Evolutionary conservation across 2,329 filamentous ascomycete species (phyloP), one percentile per base, ranked within the genome.

Genomic region (Colletotrichum sidae): DNA sequence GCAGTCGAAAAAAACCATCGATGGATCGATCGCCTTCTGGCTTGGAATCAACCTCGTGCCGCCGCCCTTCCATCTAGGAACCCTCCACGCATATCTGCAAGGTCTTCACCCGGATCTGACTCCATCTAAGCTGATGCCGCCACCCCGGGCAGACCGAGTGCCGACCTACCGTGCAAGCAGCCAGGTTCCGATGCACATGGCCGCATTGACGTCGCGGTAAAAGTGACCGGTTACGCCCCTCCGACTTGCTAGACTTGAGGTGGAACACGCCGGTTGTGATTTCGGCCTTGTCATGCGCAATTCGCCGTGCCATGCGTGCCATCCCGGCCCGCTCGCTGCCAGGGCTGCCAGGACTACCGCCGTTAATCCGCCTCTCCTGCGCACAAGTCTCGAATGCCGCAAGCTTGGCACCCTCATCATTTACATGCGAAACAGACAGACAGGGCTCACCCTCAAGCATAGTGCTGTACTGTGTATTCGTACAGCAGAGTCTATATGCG

Each of bases 231-330:
- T 54, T 59, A 63, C 25, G 47, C 52, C 52, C 57, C 50, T 65
- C 58, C 63, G 63, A 57, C 52, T 66, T 47, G 47, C 47, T 53
- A 66, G 47, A 49, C 53, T 56, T 57, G 37, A 35, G 49, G 63
- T 54, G 63, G 63, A 35, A 34, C 47, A 8, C 37, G 49, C 59
- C 58, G 63, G 52, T 35, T 34, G 46, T 63, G 63, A 66, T 66
- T 53, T 66, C 63, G 63, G 63, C 53, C 47, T 42, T 54, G 59
- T 66, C 58, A 66, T 66, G 63, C 63, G 63, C 52, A 62, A 62
- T 50, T 66, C n/a, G 51, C 58, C 39, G 52, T 60, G 59, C 58
- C 59, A 66, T 54, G 59, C 63, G 47, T 38, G 37, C 35, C 63
- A 66, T 66, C 63, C 63, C 63, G 53, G 63, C 15, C 52, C 57